phyloP scores from a whole-genome alignment of 2,329 filamentous ascomycete species.

The Venturia pyrina region DNA sequence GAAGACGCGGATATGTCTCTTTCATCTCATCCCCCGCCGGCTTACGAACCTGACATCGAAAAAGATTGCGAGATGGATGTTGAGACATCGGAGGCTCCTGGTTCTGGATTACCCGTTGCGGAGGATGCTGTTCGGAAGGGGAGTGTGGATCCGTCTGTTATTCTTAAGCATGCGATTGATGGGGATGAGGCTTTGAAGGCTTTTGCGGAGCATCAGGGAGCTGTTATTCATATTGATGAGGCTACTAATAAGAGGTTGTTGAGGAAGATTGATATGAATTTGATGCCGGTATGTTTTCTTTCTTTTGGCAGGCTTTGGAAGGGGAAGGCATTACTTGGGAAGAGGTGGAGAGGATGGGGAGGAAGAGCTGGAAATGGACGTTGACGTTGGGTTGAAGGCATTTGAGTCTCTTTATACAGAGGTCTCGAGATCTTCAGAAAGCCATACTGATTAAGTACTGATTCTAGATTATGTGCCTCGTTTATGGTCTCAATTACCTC shows the following conservation, averaged over 20 bases:
- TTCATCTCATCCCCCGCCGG: neutral
- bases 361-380: neutral
- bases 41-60: neutral
- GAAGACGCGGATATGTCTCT: neutral
- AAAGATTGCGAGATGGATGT: neutral
- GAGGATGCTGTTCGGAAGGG: neutral
- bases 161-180: constrained; percentile 45
- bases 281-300: constrained; percentile 39
- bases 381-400: neutral
- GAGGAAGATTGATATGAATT: constrained; percentile 51
- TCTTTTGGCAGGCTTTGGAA: neutral
- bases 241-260: constrained; percentile 49
- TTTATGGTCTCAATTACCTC: constrained; percentile 51
- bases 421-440: neutral
- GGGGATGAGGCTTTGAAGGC: constrained; percentile 52
- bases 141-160: constrained; percentile 8
- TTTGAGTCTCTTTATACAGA: neutral
- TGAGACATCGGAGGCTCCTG: neutral
- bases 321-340: neutral
- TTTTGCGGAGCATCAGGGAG: constrained; percentile 38
- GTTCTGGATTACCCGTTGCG: too few species aligned
- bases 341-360: neutral
- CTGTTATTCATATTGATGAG: constrained; percentile 44
- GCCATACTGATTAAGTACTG: neutral
- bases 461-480: constrained; percentile 41